Percentiles rank a stretch among this genome's conserved stretches.
phyloP scores from a whole-genome alignment of 1,284 basidiomycete species.

The Tilletia indica region DNA sequence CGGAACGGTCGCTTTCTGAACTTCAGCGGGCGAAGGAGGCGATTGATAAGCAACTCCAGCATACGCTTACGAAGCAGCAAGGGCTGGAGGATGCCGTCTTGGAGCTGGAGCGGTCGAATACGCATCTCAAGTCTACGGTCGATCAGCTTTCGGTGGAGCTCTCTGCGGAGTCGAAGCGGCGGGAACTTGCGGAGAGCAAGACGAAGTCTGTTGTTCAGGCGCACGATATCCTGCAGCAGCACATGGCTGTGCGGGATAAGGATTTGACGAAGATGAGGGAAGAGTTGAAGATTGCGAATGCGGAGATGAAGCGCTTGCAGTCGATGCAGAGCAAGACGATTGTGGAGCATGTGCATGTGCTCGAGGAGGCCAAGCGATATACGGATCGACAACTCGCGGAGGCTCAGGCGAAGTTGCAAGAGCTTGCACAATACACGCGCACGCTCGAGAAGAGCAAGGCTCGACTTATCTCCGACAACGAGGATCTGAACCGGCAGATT shows the following conservation, averaged over 20 bases:
- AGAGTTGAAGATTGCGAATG: slow-evolving; percentile 64
- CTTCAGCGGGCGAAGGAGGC: slow-evolving; percentile 30
- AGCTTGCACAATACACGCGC: slow-evolving; percentile 72
- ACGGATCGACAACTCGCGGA: slow-evolving; percentile 88
- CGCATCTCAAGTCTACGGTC: slow-evolving; percentile 38
- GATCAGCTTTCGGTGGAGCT: slow-evolving; percentile 45
- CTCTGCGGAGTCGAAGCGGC: slow-evolving; percentile 42
- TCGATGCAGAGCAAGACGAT: slow-evolving; percentile 93
- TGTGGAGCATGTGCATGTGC: slow-evolving; percentile 95
- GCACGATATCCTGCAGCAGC: slow-evolving; percentile 65
- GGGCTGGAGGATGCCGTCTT: slow-evolving; percentile 47
- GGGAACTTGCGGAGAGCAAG: slow-evolving; percentile 50
- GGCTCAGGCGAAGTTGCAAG: slow-evolving; percentile 72
- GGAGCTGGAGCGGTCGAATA: slow-evolving; percentile 39
- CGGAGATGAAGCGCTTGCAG: slow-evolving; percentile 59
- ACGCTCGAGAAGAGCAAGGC: slow-evolving; percentile 78
- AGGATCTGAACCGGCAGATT: slow-evolving; percentile 75
- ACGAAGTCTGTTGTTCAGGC: slow-evolving; percentile 65
- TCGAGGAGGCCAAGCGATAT: slow-evolving; percentile 93
- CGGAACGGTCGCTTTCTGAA: slow-evolving; percentile 55
- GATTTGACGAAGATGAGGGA: slow-evolving; percentile 77
- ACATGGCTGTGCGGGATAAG: slow-evolving; percentile 70
- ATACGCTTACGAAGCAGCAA: slow-evolving; percentile 31
- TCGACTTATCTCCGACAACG: slow-evolving; percentile 75
- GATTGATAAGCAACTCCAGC: slow-evolving; percentile 72